Evolutionary conservation across 768 basidiomycete genomes (phyloP).

Genomic region (Mrakia frigida): DNA sequence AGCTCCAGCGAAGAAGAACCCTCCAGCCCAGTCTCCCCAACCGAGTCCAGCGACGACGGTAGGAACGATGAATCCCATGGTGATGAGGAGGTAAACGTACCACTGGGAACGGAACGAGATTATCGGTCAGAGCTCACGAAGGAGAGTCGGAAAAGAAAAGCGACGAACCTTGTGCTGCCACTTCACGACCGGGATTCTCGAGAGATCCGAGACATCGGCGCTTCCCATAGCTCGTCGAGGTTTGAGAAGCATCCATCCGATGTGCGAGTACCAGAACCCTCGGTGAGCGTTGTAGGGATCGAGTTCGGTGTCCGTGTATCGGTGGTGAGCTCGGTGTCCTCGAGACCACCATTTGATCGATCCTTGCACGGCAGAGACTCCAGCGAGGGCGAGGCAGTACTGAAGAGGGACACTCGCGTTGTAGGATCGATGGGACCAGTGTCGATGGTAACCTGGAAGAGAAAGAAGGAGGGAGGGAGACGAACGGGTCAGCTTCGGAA

Average conservation of each 20-base stretch:
- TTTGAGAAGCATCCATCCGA: slow-evolving; percentile 77
- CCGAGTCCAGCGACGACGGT: slow-evolving; percentile 68
- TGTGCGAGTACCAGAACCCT: slow-evolving; percentile 43
- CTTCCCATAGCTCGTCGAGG: slow-evolving; percentile 82
- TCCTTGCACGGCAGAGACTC: slow-evolving; percentile 89
- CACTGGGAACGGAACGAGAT: slow-evolving; percentile 40
- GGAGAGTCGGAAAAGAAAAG: not conserved
- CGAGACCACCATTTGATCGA: slow-evolving; percentile 99
- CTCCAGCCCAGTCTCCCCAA: slow-evolving; percentile 84
- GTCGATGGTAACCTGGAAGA: slow-evolving; percentile 74
- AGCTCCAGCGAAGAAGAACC: slow-evolving; percentile 77
- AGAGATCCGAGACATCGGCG: slow-evolving; percentile 81
- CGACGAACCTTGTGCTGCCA: slow-evolving; percentile 68
- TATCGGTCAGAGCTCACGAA: not conserved
- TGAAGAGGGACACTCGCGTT: slow-evolving; percentile 83
- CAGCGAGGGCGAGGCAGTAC: slow-evolving; percentile 73
- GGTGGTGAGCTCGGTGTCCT: slow-evolving; percentile 94
- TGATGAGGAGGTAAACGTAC: slow-evolving; percentile 64
- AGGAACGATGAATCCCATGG: slow-evolving; percentile 68
- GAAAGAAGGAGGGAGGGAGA: not conserved
- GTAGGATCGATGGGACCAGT: slow-evolving; percentile 95
- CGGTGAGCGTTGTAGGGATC: slow-evolving; percentile 92
- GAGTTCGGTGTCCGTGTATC: slow-evolving; percentile 94
- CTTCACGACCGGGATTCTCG: slow-evolving; percentile 67
- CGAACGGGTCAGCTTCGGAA: not conserved